Base-by-base conservation (phyloP, 345 rosid genomes). In the Triadica sebifera region DNA sequence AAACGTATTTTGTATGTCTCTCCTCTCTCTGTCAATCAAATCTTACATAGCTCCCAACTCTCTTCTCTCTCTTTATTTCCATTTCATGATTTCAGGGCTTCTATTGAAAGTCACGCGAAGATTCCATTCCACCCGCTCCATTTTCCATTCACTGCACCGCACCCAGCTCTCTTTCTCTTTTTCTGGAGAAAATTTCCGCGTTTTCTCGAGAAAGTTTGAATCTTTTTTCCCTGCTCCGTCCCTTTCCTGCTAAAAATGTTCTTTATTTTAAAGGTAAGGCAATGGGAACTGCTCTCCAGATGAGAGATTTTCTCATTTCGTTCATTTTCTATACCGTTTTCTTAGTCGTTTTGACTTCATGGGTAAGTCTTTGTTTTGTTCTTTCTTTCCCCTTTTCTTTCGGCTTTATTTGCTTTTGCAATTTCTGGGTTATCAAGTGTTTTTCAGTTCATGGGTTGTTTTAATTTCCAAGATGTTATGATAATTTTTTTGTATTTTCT, bases 1-100 rank as follows among this genome's bases (percentile, higher is more conserved):
- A 67, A 67, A 67, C 58, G 43, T 71, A 62, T 38, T 38, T 62
- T 62, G 50, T 64, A 11, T 49, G 22, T 15, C 3, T 73, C 50
- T 67, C 19, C 52, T 65, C 39, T 74, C 63, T 55, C 77, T 53
- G 52, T 65, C 65, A 65, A 69, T 77, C 57, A 71, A 77, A 76
- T 76, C 65, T 70, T 39, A 1, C 29, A 24, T 16, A 13, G 12
- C 52, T 2, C 46, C 2, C 51, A 43, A 12, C 0, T 29, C 34
- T 29, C 34, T 29, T 50, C 24, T 69, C 61, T 46, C 37, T 56
- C 29, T 62, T 8, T 20, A 11, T 15, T 29, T 51, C 46, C 24
- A n/a, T 61, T 61, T 78, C 77, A 52, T 68, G 49, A 61, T 73
- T 78, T 52, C 77, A 45, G 47, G 50, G 60, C 63, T 70, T 46